Conservation (phyloP, 2,329 filamentous ascomycete species). For the Didymella pomorum region DNA sequence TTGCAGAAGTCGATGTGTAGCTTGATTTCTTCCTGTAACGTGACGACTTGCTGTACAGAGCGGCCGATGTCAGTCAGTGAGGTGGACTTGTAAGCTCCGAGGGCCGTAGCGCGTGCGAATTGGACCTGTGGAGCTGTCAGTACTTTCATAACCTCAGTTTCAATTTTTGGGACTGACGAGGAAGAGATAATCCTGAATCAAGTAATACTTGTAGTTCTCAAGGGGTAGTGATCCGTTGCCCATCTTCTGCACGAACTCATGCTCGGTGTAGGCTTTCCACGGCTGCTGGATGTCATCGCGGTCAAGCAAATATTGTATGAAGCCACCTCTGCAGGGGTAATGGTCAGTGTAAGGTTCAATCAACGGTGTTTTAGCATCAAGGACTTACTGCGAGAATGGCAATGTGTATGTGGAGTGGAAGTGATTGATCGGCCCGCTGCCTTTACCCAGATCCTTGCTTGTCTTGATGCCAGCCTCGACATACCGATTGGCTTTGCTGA, state of each 20-base stretch:
- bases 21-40: slow-evolving; percentile 80
- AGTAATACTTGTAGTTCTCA: slow-evolving; percentile 84
- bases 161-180: slow-evolving; percentile 62
- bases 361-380: too few species aligned
- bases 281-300: slow-evolving; percentile 74
- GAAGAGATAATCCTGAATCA: slow-evolving; percentile 92
- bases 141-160: neutral
- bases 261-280: slow-evolving; percentile 80
- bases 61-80: slow-evolving; percentile 75
- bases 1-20: slow-evolving; percentile 85
- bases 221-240: slow-evolving; percentile 77
- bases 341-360: slow-evolving; percentile 9
- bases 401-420: slow-evolving; percentile 75
- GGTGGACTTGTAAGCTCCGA: slow-evolving; percentile 85
- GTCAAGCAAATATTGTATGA: slow-evolving; percentile 82
- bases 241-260: slow-evolving; percentile 81
- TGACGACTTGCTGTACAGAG: slow-evolving; percentile 73
- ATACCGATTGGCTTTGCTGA: slow-evolving; percentile 74
- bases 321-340: slow-evolving; percentile 63
- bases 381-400: slow-evolving; percentile 69
- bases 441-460: slow-evolving; percentile 69
- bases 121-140: slow-evolving; percentile 67
- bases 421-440: slow-evolving; percentile 78
- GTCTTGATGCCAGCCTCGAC: slow-evolving; percentile 74
- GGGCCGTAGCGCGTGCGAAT: slow-evolving; percentile 84